Evolutionary conservation across 1,139 yeast genomes (phyloP).

Genomic region (Diutina rugosa): DNA sequence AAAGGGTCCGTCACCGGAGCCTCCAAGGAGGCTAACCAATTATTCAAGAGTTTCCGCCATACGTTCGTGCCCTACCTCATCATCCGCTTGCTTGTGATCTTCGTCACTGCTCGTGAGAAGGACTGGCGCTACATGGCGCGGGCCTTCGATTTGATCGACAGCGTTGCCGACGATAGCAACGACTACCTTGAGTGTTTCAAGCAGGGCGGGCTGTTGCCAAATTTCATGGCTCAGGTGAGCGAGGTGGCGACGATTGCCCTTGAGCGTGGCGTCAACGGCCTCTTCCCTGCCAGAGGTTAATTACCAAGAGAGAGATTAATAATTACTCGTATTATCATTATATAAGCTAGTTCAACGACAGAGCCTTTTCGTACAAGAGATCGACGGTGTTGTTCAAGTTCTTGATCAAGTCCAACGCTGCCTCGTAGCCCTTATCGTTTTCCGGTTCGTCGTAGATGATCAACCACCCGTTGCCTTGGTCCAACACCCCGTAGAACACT

Average conservation of each 20-base stretch:
- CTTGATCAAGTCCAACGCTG: conserved; percentile 76
- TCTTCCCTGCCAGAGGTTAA: conserved; percentile 9
- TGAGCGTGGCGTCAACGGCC: conserved; percentile 25
- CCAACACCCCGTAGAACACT: conserved; percentile 88
- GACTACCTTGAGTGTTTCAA: conserved; percentile 40
- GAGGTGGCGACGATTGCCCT: conserved; percentile 38
- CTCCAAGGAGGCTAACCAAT: conserved; percentile 3
- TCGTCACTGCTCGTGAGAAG: conserved; percentile 27
- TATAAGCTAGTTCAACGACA: conserved; percentile 42
- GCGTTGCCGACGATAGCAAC: conserved; percentile 26
- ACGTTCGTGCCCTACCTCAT: conserved; percentile 65
- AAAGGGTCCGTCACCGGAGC: conserved; percentile 8
- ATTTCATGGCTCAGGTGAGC: conserved; percentile 49
- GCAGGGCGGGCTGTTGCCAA: conserved; percentile 46
- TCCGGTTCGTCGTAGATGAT: conserved; percentile 83
- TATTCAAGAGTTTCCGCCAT: conserved; percentile 40
- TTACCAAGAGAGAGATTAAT: background rate
- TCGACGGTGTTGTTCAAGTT: conserved; percentile 86
- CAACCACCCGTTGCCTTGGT: conserved; percentile 98
- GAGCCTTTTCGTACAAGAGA: conserved; percentile 85
- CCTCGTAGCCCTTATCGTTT: conserved; percentile 80
- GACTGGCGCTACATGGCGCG: conserved; percentile 30
- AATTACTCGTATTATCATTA: background rate
- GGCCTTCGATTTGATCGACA: conserved; percentile 46
- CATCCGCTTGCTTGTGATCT: conserved; percentile 46